These are phyloP conservation scores for Komagataella pseudopastoris DNA, from an alignment of 805 yeast species.

Conservation along the genomic window DNA sequence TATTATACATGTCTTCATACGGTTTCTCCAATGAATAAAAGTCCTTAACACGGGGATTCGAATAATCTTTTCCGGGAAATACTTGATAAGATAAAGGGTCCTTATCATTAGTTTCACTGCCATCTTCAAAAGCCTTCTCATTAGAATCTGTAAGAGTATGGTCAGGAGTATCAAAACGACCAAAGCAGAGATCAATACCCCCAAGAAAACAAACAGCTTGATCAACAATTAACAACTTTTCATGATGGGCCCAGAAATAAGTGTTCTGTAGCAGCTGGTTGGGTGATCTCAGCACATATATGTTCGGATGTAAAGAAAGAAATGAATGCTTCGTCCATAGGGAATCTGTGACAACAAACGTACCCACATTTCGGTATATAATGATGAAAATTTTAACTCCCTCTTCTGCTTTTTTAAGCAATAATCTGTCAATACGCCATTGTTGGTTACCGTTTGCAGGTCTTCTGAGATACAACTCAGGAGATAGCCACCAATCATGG, in stretches of 20 bases:
- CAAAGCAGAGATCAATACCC: slow-evolving; percentile 91
- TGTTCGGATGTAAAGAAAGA: slow-evolving; percentile 70
- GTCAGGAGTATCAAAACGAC: slow-evolving; percentile 93
- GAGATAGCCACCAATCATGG: slow-evolving; percentile 98
- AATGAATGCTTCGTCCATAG: slow-evolving; percentile 89
- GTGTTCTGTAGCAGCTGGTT: slow-evolving; percentile 89
- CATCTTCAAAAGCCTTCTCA: slow-evolving; percentile 15
- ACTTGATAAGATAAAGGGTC: slow-evolving; percentile 33
- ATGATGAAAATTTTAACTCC: slow-evolving; percentile 92
- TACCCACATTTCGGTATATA: slow-evolving; percentile 86
- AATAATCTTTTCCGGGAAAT: slow-evolving; percentile 95
- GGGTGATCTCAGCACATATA: slow-evolving; percentile 88
- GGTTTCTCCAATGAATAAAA: slow-evolving; percentile 74
- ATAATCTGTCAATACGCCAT: slow-evolving; percentile 79
- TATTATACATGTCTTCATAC: slow-evolving; percentile 82
- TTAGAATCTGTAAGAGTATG: slow-evolving; percentile 77
- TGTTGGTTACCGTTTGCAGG: slow-evolving; percentile 94
- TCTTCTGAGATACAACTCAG: slow-evolving; percentile 83
- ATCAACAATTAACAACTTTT: slow-evolving; percentile 77
- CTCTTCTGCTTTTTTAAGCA: slow-evolving; percentile 82
- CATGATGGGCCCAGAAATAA: slow-evolving; percentile 98
- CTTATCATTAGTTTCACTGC: slow-evolving; percentile 6
- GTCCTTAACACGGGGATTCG: slow-evolving; percentile 89
- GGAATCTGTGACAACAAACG: slow-evolving; percentile 88
- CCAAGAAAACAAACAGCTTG: slow-evolving; percentile 85